Conservation (phyloP, 1,284 basidiomycete species). For the Cryptococcus jaspeensis region DNA sequence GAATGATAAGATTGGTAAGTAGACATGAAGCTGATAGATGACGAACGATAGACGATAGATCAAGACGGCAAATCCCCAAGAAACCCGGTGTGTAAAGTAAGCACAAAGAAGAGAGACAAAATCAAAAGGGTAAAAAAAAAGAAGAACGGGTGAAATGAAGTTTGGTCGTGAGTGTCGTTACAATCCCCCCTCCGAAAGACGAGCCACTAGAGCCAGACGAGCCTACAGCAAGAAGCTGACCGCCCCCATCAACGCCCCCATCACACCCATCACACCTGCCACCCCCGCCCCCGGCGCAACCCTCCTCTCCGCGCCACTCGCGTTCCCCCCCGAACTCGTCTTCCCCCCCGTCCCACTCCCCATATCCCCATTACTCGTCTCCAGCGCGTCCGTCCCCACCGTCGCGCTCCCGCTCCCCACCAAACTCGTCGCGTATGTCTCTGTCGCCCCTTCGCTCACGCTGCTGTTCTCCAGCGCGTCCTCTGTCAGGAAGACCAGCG, state of each 20-base stretch:
- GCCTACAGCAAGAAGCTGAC: neutral
- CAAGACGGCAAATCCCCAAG: too few relatives aligned
- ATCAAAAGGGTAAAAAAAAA: neutral
- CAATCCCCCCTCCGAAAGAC: too few relatives aligned
- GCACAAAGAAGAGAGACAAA: neutral
- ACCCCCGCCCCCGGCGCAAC: neutral
- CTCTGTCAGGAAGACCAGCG: conserved; percentile 67
- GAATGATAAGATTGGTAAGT: too few relatives aligned
- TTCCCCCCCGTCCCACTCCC: conserved; percentile 22
- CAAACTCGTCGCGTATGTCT: conserved; percentile 60
- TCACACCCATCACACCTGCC: neutral
- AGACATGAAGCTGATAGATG: too few relatives aligned
- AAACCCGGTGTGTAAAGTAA: neutral
- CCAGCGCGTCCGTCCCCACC: conserved; percentile 39
- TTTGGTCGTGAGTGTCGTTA: too few relatives aligned
- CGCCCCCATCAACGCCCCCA: neutral
- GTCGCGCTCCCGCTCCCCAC: conserved; percentile 42
- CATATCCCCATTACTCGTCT: conserved; percentile 50
- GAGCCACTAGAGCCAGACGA: too few relatives aligned
- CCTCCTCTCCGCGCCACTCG: conserved; percentile 1
- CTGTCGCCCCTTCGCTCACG: conserved; percentile 44
- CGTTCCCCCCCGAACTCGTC: neutral
- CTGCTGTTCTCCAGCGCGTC: conserved; percentile 52
- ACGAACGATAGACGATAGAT: neutral
- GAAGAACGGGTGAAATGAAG: neutral